Base-by-base conservation (phyloP, 768 basidiomycete species). In the Vararia minispora region DNA sequence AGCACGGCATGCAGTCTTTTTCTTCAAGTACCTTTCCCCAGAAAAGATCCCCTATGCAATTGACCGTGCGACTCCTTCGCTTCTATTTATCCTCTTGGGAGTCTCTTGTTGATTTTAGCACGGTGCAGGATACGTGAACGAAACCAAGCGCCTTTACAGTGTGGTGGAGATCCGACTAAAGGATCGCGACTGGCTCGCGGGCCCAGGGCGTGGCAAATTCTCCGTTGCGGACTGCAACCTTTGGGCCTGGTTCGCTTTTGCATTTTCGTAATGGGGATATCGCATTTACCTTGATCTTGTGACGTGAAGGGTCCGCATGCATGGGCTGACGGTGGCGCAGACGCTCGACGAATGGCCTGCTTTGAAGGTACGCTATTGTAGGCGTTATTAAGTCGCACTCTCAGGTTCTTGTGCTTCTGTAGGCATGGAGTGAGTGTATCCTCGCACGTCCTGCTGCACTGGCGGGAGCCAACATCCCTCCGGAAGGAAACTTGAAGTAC, bases 121-220 rank as follows among this genome's bases (percentile, higher is more conserved):
- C 13, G 50, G 52, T 39, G 49, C 59, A 76, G 76, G 88, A 35
- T 92, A 86, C 58, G 48, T 64, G 14, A 76, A 86, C 21, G 91
- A 94, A 66, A 84, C 85, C 3, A 76, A 74, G 49, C 74, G 91
- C 18, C 67, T 92, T 14, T 90, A 83, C 53, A 63, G 72, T n/a
- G 90, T 92, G 3, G 69, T 92, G 28, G 76, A 92, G 50, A 74
- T 78, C 34, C 74, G 82, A 17, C 70, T 92, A n/a, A 57, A 65
- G 31, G 72, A 66, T 36, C 72, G 82, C n/a, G 86, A 90, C 28
- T 92, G 69, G 55, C 74, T 94, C 12, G 86, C 71, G 13, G 88
- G 90, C n/a, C 61, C 76, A 7, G 79, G 74, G 0, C 63, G 64
- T 38, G 84, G 82, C 18, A 76, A 72, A 47, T 73, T 69, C 53